phyloP scores from a whole-genome alignment of 257 asterid species.

The Datura wrightii region DNA sequence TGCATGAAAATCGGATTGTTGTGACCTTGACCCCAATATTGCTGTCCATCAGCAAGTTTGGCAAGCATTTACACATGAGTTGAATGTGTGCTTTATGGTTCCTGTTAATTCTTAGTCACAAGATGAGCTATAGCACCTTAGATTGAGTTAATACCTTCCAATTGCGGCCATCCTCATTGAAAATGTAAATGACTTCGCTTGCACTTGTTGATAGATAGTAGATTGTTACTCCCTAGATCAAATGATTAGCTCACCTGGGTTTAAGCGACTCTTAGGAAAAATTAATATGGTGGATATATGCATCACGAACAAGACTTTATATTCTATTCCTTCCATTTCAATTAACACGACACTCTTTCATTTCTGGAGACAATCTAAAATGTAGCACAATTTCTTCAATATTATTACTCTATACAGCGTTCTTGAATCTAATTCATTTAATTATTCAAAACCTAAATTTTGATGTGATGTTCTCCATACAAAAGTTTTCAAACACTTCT shows the following conservation, averaged over 20 bases:
- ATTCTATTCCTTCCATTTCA: neutral
- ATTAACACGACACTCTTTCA: neutral
- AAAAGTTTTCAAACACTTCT: neutral
- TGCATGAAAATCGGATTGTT: neutral
- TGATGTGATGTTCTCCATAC: neutral
- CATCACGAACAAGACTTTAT: neutral
- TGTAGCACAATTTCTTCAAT: neutral
- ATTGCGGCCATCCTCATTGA: neutral
- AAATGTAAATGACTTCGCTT: neutral
- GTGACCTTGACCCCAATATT: neutral
- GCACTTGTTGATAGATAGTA: neutral
- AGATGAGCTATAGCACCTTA: neutral
- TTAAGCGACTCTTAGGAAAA: neutral
- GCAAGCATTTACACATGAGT: neutral
- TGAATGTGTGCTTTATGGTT: neutral
- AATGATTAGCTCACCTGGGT: neutral
- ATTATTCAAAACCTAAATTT: neutral
- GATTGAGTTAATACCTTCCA: constrained; percentile 11
- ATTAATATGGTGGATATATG: neutral
- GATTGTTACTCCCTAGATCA: neutral
- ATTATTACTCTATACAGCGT: neutral
- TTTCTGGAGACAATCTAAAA: neutral
- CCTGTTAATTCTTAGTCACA: neutral
- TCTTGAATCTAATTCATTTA: neutral
- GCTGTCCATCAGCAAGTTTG: neutral